Conservation (phyloP, 352 stramenopile genomes). For the Pythium periplocum region DNA sequence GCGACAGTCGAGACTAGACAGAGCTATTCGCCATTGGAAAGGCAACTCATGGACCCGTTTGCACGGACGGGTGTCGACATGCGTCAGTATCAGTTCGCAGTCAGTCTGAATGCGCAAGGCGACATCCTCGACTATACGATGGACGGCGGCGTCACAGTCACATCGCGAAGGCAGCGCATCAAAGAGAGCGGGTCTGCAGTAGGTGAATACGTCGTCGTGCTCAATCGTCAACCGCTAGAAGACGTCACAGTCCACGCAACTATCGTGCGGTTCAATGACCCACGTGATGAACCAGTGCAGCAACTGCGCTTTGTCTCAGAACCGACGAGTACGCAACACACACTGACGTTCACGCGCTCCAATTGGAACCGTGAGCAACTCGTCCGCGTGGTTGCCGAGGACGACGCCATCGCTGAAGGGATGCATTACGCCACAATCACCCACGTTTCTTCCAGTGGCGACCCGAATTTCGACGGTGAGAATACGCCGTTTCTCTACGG, state of each 20-base stretch:
- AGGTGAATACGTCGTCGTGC: constrained; percentile 57
- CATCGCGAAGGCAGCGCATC: constrained; percentile 38
- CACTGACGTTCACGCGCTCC: constrained; percentile 35
- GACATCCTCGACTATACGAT: constrained; percentile 68
- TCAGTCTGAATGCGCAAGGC: constrained; percentile 41
- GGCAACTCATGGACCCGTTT: constrained; percentile 44
- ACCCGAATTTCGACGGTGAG: constrained; percentile 48
- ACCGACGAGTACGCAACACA: constrained; percentile 1
- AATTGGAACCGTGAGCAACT: constrained; percentile 72
- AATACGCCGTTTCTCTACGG: constrained; percentile 60
- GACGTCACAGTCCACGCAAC: constrained; percentile 37
- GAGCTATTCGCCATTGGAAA: constrained; percentile 36
- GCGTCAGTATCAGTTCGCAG: constrained; percentile 46
- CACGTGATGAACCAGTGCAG: constrained; percentile 22
- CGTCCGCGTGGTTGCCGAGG: constrained; percentile 44
- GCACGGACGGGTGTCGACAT: constrained; percentile 12
- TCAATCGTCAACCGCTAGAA: constrained; percentile 57
- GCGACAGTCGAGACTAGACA: constrained; percentile 32
- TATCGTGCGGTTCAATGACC: constrained; percentile 32
- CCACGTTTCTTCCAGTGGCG: constrained; percentile 33
- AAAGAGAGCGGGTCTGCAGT: constrained; percentile 33
- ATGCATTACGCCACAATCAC: constrained; percentile 56
- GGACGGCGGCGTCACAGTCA: constrained; percentile 59
- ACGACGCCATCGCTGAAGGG: constrained; percentile 54
- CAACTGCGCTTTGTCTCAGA: constrained; percentile 32